Percentiles rank a stretch among this genome's conserved stretches.
phyloP scores from a whole-genome alignment of 208 protist genomes.

The Trypanosoma scelopori region DNA sequence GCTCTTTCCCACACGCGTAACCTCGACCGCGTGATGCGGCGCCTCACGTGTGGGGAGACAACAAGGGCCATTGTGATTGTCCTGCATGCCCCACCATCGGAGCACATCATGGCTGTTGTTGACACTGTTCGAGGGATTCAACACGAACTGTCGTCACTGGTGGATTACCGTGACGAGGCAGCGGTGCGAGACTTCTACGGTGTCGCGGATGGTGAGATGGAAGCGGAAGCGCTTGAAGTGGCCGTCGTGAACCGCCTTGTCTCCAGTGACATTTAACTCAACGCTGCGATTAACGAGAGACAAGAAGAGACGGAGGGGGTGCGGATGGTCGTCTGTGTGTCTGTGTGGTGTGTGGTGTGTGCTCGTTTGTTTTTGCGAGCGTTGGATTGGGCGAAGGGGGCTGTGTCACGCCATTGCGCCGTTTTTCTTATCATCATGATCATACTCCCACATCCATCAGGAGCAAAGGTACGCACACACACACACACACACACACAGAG shows the following conservation, averaged over 20 bases:
- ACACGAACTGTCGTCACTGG: slow-evolving; percentile 17
- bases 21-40: slow-evolving; percentile 52
- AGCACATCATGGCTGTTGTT: not conserved
- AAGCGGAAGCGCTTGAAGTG: slow-evolving; percentile 42
- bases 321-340: not conserved
- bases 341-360: too few relatives aligned
- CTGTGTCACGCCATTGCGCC: too few relatives aligned
- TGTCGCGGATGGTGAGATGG: slow-evolving; percentile 8
- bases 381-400: too few relatives aligned
- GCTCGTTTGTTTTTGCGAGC: too few relatives aligned
- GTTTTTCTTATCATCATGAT: too few relatives aligned
- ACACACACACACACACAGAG: too few relatives aligned
- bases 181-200: slow-evolving; percentile 28
- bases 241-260: slow-evolving; percentile 60
- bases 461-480: too few relatives aligned
- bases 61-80: slow-evolving; percentile 60
- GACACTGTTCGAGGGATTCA: slow-evolving; percentile 14
- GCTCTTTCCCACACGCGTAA: slow-evolving; percentile 64
- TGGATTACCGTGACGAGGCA: slow-evolving; percentile 12
- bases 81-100: slow-evolving; percentile 9
- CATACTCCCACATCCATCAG: too few relatives aligned
- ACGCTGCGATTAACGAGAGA: not conserved
- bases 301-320: not conserved
- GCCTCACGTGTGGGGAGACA: slow-evolving; percentile 45
- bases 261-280: slow-evolving; percentile 36